Conservation (phyloP, 768 basidiomycete genomes). For the Lactarius sanguifluus region DNA sequence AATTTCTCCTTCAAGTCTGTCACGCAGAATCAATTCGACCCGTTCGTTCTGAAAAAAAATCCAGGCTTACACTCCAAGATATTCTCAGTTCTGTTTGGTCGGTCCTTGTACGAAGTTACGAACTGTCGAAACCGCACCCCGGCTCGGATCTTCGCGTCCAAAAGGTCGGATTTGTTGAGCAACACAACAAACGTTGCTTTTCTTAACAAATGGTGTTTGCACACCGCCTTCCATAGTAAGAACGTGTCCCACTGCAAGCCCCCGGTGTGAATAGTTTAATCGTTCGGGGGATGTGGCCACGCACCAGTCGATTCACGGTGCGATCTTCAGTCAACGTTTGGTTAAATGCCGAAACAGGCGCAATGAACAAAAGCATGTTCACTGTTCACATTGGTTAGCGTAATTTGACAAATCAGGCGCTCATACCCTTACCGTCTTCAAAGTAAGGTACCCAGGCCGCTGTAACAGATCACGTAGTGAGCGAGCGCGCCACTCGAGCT, state of each 20-base stretch:
- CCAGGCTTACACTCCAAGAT: slow-evolving; percentile 53
- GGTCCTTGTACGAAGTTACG: slow-evolving; percentile 53
- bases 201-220: slow-evolving; percentile 55
- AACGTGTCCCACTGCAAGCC: slow-evolving; percentile 51
- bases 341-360: slow-evolving; percentile 64
- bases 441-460: slow-evolving; percentile 71
- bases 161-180: slow-evolving; percentile 62
- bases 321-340: slow-evolving; percentile 61
- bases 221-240: slow-evolving; percentile 58
- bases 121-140: slow-evolving; percentile 55
- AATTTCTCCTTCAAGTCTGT: slow-evolving; percentile 56
- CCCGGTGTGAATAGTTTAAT: slow-evolving; percentile 13
- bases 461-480: slow-evolving; percentile 30
- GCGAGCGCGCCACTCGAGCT: not conserved
- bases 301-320: slow-evolving; percentile 57
- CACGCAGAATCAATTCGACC: not conserved
- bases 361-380: slow-evolving; percentile 65
- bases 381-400: slow-evolving; percentile 37
- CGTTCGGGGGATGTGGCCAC: slow-evolving; percentile 22
- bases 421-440: slow-evolving; percentile 50
- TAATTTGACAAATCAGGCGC: not conserved
- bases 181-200: slow-evolving; percentile 57
- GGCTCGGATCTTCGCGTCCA: slow-evolving; percentile 51
- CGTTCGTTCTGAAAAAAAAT: not conserved
- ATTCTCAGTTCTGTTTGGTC: slow-evolving; percentile 50